Conservation (phyloP, 148 eudicot genomes). For the Simmondsia chinensis region DNA sequence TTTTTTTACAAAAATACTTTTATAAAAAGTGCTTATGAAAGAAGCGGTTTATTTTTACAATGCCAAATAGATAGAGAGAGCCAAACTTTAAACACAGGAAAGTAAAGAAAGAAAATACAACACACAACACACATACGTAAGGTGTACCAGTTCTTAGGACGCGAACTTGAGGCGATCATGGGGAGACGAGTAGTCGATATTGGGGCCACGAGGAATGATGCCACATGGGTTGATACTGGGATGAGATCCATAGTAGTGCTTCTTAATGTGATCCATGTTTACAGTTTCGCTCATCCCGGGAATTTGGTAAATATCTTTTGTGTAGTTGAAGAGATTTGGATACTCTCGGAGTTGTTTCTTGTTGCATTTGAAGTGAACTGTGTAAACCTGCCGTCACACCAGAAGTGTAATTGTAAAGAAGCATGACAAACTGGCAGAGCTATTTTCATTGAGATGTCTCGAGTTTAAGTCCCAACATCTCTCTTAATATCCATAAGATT, state of each 20-base stretch:
- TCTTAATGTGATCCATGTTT: conserved; percentile 76
- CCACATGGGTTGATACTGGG: conserved; percentile 67
- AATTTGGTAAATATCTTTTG: conserved; percentile 73
- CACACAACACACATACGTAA: no score
- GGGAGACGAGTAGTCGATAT: conserved; percentile 62
- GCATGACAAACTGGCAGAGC: no score
- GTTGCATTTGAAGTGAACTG: conserved; percentile 92
- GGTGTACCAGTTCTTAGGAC: no score
- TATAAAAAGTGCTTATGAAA: no score
- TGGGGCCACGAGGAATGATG: conserved; percentile 65
- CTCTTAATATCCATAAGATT: no score
- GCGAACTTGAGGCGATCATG: conserved; percentile 56
- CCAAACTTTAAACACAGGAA: no score
- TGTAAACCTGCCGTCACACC: conserved; percentile 45
- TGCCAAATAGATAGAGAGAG: no score
- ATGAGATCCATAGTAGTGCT: conserved; percentile 77
- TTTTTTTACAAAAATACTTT: no score
- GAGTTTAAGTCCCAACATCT: no score
- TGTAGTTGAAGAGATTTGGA: conserved; percentile 75
- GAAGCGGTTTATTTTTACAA: no score
- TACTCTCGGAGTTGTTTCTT: conserved; percentile 66
- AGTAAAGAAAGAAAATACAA: no score
- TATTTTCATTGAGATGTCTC: no score
- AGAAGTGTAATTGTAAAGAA: not conserved
- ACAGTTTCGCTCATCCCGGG: conserved; percentile 71